Conservation (phyloP, 176 grass and related monocot species). For the Aechmea fasciata region DNA sequence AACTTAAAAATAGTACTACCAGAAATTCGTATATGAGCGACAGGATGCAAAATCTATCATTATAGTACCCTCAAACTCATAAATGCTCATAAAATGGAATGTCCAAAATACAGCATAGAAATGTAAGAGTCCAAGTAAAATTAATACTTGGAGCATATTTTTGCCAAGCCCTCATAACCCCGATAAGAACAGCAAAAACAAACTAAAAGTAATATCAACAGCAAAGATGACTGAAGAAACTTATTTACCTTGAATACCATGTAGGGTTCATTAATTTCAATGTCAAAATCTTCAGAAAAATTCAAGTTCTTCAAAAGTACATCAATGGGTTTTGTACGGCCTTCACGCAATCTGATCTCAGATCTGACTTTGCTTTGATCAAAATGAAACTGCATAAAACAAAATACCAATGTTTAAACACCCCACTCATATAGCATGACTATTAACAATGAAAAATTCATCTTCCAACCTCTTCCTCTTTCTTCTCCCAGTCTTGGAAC, state of each 20-base stretch:
- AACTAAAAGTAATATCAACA: too few relatives aligned
- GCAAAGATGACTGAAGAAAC: background rate
- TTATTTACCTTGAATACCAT: conserved; percentile 79
- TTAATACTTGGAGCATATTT: too few relatives aligned
- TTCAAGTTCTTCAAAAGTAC: conserved; percentile 86
- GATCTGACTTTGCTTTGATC: conserved; percentile 99
- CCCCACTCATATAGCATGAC: conserved; percentile 12
- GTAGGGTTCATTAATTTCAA: conserved; percentile 96
- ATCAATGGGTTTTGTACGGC: conserved; percentile 93
- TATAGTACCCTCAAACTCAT: background rate
- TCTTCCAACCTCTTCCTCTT: conserved; percentile 82
- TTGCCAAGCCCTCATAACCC: too few relatives aligned
- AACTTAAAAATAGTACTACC: background rate
- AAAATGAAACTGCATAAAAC: conserved; percentile 74
- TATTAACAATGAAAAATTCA: conserved; percentile 15
- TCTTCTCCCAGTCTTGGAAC: conserved; percentile 99
- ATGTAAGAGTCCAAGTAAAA: too few relatives aligned
- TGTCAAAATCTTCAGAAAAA: conserved; percentile 67
- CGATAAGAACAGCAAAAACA: too few relatives aligned
- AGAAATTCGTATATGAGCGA: background rate
- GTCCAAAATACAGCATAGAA: too few relatives aligned
- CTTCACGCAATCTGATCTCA: conserved; percentile 84
- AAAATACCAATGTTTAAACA: conserved; percentile 8
- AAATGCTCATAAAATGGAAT: too few relatives aligned
- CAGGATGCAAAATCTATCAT: background rate